These are phyloP conservation scores for Trichosanthes truncata DNA, from an alignment of 306 rosid genomes.

Conservation along the genomic window DNA sequence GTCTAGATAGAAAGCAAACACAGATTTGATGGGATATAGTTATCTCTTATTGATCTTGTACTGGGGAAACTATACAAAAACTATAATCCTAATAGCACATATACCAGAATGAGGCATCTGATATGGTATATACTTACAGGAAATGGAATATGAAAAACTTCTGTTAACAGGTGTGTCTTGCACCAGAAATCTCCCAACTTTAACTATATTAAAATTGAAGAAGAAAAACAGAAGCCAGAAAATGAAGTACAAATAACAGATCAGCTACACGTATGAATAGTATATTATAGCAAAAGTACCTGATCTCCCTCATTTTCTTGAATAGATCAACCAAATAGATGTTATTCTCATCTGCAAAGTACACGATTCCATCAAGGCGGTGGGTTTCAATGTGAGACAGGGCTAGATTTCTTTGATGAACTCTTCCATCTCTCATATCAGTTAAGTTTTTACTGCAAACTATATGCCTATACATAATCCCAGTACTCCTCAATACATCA, in stretches of 20 bases:
- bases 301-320: constrained; percentile 74
- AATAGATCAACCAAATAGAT: constrained; percentile 54
- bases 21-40: not conserved
- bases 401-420: constrained; percentile 66
- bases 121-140: too few relatives aligned
- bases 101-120: not conserved
- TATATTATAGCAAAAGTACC: constrained; percentile 31
- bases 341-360: constrained; percentile 74
- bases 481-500: constrained; percentile 55
- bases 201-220: not conserved
- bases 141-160: not conserved
- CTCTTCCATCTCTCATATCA: constrained; percentile 34
- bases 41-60: not conserved
- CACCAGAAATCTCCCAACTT: constrained; percentile 1
- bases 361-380: constrained; percentile 71
- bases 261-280: not conserved
- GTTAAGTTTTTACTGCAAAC: constrained; percentile 53
- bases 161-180: not conserved
- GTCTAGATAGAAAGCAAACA: not conserved
- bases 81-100: not conserved
- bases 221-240: not conserved
- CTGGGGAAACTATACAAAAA: not conserved
- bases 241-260: not conserved
- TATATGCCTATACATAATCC: constrained; percentile 79
- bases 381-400: constrained; percentile 76